Percentiles rank a stretch among this genome's conserved stretches.
Evolutionary conservation across 163 green algal genomes (phyloP).

Genomic region (Scenedesmus sp.): DNA sequence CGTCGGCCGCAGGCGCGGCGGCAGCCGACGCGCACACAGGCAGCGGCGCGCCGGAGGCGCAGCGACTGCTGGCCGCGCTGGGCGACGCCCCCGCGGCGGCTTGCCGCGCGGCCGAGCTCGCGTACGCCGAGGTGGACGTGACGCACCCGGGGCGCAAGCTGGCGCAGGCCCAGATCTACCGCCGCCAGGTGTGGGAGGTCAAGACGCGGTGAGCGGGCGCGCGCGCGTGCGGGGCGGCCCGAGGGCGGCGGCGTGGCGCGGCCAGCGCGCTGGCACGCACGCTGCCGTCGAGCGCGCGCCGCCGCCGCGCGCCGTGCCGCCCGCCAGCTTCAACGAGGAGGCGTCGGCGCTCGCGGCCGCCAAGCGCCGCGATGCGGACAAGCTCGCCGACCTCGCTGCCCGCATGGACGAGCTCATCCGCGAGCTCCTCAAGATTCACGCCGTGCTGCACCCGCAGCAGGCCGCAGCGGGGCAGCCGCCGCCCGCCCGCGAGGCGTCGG

Average conservation of each 20-base stretch:
- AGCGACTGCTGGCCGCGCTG: background rate
- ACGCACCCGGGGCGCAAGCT: slow-evolving; percentile 10
- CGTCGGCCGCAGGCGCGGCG: background rate
- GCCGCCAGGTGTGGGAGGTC: slow-evolving; percentile 30
- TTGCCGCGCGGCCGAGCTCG: slow-evolving; percentile 10
- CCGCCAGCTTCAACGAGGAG: slow-evolving; percentile 46
- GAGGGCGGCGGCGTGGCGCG: too few relatives aligned
- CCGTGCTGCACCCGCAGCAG: slow-evolving; percentile 1
- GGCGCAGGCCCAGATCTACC: slow-evolving; percentile 33
- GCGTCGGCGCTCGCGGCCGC: slow-evolving; percentile 6
- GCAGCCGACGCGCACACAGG: background rate
- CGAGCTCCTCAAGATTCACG: slow-evolving; percentile 29
- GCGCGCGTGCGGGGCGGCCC: too few relatives aligned
- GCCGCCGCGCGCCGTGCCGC: too few relatives aligned
- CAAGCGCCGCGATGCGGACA: slow-evolving; percentile 36
- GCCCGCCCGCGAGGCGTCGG: background rate
- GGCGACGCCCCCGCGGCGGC: background rate
- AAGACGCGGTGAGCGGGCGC: slow-evolving; percentile 27
- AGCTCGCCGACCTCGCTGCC: slow-evolving; percentile 17
- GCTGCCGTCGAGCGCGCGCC: background rate
- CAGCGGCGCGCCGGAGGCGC: too few relatives aligned
- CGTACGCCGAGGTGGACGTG: slow-evolving; percentile 38
- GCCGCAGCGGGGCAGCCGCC: background rate
- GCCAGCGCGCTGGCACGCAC: too few relatives aligned
- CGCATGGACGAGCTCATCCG: slow-evolving; percentile 40